Conservation (phyloP, 768 basidiomycete genomes). For the Mrakia gelida region DNA sequence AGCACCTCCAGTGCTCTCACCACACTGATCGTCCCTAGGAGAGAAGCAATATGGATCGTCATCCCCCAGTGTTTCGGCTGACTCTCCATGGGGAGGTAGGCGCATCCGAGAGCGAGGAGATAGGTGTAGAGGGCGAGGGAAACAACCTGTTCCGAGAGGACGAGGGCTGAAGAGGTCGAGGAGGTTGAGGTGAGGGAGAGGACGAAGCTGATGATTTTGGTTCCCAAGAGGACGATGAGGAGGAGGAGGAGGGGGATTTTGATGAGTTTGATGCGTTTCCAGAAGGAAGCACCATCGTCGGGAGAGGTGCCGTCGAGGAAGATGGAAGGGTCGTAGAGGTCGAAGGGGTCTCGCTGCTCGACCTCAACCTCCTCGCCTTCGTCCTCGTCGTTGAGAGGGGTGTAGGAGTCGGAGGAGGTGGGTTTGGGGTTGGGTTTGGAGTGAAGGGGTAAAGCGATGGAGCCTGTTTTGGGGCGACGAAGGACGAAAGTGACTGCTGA, state of each 20-base stretch:
- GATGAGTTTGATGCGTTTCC: slow-evolving; percentile 58
- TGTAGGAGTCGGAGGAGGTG: neutral
- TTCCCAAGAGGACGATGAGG: slow-evolving; percentile 49
- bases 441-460: slow-evolving; percentile 6
- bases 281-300: slow-evolving; percentile 55
- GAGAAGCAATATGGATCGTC: slow-evolving; percentile 26
- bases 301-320: slow-evolving; percentile 59
- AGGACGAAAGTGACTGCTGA: slow-evolving; percentile 7
- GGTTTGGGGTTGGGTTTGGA: neutral
- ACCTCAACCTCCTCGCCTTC: neutral
- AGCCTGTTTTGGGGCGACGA: neutral
- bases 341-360: slow-evolving; percentile 18
- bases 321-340: slow-evolving; percentile 21
- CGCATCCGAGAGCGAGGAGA: slow-evolving; percentile 52
- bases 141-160: slow-evolving; percentile 46
- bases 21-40: slow-evolving; percentile 18
- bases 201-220: neutral
- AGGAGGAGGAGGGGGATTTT: slow-evolving; percentile 55
- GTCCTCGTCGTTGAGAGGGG: no score
- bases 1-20: slow-evolving; percentile 31
- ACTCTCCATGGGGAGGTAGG: slow-evolving; percentile 52
- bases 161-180: slow-evolving; percentile 56
- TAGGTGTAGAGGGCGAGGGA: slow-evolving; percentile 60
- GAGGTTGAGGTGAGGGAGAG: slow-evolving; percentile 48
- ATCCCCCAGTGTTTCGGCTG: slow-evolving; percentile 37